These are phyloP conservation scores for Psophocarpus tetragonolobus DNA, from an alignment of 306 rosid species.

Conservation along the genomic window DNA sequence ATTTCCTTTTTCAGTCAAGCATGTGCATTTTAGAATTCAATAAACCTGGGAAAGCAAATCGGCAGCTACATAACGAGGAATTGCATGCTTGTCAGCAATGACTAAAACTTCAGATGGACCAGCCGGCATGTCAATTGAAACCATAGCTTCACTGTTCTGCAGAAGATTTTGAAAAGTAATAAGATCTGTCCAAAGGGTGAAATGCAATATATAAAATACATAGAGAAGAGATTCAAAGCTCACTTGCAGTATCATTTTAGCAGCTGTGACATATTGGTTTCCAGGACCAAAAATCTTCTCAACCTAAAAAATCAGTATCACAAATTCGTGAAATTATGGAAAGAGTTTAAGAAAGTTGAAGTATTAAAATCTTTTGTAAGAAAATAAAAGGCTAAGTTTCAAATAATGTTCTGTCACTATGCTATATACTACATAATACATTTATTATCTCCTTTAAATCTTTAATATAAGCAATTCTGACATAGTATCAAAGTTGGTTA, in stretches of 20 bases:
- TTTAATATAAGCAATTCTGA: conserved; percentile 2
- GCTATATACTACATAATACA: background rate
- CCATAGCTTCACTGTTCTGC: conserved; percentile 95
- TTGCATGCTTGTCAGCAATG: conserved; percentile 81
- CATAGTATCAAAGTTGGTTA: background rate
- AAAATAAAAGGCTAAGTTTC: background rate
- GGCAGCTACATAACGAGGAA: conserved; percentile 80
- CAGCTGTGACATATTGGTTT: conserved; percentile 93
- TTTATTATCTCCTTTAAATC: background rate
- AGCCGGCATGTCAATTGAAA: conserved; percentile 93
- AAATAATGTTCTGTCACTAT: background rate
- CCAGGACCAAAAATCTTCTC: conserved; percentile 94
- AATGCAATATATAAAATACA: background rate
- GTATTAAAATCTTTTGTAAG: background rate
- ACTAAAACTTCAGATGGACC: conserved; percentile 97
- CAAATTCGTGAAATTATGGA: background rate
- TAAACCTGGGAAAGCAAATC: conserved; percentile 86
- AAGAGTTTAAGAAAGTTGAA: background rate
- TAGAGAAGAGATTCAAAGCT: background rate
- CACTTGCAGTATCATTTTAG: conserved; percentile 94
- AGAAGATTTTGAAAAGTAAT: conserved; percentile 5
- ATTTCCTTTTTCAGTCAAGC: background rate
- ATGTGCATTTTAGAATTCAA: background rate
- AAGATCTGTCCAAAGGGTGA: background rate
- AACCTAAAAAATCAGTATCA: conserved; percentile 48